Evolutionary conservation across 2,329 filamentous ascomycete species (phyloP).

Genomic region (Nigrograna mackinnonii): DNA sequence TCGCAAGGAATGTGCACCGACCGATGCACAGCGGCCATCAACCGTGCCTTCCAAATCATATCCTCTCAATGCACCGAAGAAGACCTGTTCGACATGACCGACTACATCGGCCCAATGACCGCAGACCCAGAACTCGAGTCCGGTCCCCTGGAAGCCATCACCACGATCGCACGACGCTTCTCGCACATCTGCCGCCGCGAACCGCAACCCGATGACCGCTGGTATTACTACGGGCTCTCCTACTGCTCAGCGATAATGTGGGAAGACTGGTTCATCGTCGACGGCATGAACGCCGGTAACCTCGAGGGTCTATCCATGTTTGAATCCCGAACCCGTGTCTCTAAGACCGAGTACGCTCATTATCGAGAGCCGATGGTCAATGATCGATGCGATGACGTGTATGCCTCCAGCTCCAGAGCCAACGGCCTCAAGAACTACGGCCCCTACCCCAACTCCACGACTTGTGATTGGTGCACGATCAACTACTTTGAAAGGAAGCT

Average conservation of each 20-base stretch:
- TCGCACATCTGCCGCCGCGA: constrained; percentile 8
- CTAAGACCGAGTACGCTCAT: neutral
- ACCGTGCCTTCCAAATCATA: constrained; percentile 7
- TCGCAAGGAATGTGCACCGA: constrained; percentile 2
- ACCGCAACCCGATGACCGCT: constrained; percentile 1
- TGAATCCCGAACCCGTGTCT: constrained; percentile 1
- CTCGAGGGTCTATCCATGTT: constrained; percentile 10
- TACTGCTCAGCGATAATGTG: constrained; percentile 8
- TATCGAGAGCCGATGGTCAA: neutral
- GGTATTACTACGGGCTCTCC: neutral
- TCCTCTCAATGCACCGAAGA: constrained; percentile 11
- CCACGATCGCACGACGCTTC: constrained; percentile 6
- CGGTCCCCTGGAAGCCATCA: constrained; percentile 6
- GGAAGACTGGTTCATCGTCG: constrained; percentile 12
- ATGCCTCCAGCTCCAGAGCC: neutral
- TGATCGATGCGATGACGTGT: neutral
- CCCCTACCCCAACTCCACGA: constrained; percentile 5
- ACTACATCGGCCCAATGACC: constrained; percentile 9
- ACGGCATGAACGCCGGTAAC: constrained; percentile 14
- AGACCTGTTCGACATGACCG: constrained; percentile 8
- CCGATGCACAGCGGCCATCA: constrained; percentile 3
- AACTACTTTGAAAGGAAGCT: constrained; percentile 13
- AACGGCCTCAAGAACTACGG: constrained; percentile 1
- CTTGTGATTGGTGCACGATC: constrained; percentile 11
- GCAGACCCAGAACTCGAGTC: constrained; percentile 10